phyloP scores from a whole-genome alignment of 2,329 filamentous ascomycete genomes.

The Alternaria arborescens region DNA sequence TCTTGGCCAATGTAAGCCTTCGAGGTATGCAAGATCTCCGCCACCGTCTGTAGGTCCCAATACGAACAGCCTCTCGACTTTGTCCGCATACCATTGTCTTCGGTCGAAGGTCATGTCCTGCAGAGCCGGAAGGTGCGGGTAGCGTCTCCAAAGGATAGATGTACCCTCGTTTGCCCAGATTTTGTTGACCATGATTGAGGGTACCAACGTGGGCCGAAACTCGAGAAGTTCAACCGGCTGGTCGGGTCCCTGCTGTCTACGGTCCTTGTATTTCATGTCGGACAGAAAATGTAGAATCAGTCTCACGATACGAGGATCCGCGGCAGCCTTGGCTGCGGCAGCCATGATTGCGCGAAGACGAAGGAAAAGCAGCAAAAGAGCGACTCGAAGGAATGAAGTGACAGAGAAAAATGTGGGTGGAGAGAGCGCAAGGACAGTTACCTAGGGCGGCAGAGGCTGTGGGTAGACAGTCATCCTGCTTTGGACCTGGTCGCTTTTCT shows the following conservation, averaged over 20 bases:
- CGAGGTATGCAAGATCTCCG: constrained; percentile 34
- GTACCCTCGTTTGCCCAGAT: constrained; percentile 47
- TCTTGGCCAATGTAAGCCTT: constrained; percentile 38
- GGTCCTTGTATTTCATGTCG: constrained; percentile 42
- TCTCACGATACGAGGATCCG: constrained; percentile 38
- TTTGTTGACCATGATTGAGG: constrained; percentile 42
- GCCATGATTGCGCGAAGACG: constrained; percentile 34
- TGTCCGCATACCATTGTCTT: constrained; percentile 45
- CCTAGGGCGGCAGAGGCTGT: constrained; percentile 10
- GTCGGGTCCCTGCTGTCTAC: constrained; percentile 43
- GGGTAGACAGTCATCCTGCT: constrained; percentile 22
- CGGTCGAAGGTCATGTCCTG: constrained; percentile 30
- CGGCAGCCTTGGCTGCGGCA: constrained; percentile 25
- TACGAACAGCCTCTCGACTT: constrained; percentile 39
- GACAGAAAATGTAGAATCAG: constrained; percentile 40
- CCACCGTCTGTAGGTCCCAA: constrained; percentile 25
- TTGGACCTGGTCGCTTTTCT: constrained; percentile 19
- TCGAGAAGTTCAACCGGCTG: constrained; percentile 46
- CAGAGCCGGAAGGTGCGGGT: constrained; percentile 41
- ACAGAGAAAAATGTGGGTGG: constrained; percentile 5
- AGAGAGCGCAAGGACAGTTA: constrained; percentile 1
- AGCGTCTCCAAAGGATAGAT: constrained; percentile 43
- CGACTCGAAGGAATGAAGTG: constrained; percentile 6
- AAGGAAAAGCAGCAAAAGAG: constrained; percentile 15
- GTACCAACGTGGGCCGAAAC: constrained; percentile 45